A percentile compares a stretch with the other conserved stretches of the same genome.
phyloP scores from a whole-genome alignment of 306 rosid species.

The Cicer judaicum region DNA sequence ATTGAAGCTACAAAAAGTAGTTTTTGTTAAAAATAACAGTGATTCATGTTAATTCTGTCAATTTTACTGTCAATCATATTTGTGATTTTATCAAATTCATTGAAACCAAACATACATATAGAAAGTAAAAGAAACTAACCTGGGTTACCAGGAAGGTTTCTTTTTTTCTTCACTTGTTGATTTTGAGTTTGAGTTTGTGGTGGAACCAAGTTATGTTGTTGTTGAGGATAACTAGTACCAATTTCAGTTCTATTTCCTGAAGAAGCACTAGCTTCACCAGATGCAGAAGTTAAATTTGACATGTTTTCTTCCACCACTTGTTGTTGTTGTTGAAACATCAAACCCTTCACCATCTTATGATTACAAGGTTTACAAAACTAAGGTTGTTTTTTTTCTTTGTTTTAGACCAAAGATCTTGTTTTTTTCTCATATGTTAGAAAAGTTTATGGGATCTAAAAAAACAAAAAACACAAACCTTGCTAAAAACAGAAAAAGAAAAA shows the following conservation, averaged over 20 bases:
- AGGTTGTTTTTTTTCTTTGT: constrained; percentile 19
- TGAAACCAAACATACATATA: too few species aligned
- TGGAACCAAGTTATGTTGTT: constrained; percentile 56
- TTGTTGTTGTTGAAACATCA: constrained; percentile 60
- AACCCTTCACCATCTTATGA: constrained; percentile 57
- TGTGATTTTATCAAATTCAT: too few species aligned
- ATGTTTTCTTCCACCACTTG: constrained; percentile 82
- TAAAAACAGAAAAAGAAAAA: constrained; percentile 34
- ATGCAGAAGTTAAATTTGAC: constrained; percentile 92
- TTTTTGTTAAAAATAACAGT: too few species aligned
- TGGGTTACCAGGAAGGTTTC: constrained; percentile 98
- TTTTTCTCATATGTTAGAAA: constrained; percentile 44
- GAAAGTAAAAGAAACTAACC: constrained; percentile 48
- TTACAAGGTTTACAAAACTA: constrained; percentile 42
- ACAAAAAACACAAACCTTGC: constrained; percentile 40
- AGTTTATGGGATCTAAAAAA: constrained; percentile 53
- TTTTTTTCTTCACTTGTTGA: constrained; percentile 72
- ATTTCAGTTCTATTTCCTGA: constrained; percentile 78
- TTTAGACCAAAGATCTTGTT: constrained; percentile 58
- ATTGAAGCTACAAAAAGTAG: too few species aligned
- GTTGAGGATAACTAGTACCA: constrained; percentile 55
- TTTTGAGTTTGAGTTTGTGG: constrained; percentile 49
- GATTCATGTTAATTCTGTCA: too few species aligned
- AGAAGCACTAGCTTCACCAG: constrained; percentile 89
- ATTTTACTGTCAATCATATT: too few species aligned